phyloP scores from a whole-genome alignment of 495 filamentous ascomycete species.

The Annulohypoxylon moriforme region DNA sequence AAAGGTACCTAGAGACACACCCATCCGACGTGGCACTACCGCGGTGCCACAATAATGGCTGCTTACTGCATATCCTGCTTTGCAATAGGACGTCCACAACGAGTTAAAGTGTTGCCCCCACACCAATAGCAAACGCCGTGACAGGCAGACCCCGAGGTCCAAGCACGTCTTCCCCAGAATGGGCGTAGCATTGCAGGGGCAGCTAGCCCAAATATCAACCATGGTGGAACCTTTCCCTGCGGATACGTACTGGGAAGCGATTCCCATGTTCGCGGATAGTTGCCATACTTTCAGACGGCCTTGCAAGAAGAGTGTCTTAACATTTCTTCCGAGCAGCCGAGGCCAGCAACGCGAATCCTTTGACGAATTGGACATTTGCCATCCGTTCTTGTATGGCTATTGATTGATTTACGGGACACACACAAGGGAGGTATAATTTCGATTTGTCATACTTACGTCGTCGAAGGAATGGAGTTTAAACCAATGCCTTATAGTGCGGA shows the following conservation, averaged over 20 bases:
- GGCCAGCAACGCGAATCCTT: not conserved
- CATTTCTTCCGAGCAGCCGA: constrained; percentile 32
- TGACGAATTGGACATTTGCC: constrained; percentile 26
- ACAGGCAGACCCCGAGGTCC: constrained; percentile 40
- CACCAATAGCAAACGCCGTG: constrained; percentile 43
- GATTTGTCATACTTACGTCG: constrained; percentile 25
- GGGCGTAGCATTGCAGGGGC: constrained; percentile 43
- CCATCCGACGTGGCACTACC: constrained; percentile 34
- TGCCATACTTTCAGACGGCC: constrained; percentile 37
- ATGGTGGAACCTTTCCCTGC: constrained; percentile 22
- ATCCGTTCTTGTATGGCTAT: not conserved
- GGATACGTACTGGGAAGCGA: constrained; percentile 31
- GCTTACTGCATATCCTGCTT: constrained; percentile 44
- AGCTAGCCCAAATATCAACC: constrained; percentile 24
- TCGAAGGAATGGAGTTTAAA: not conserved
- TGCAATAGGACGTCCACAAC: constrained; percentile 34
- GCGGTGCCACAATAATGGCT: constrained; percentile 38
- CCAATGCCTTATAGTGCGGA: constrained; percentile 8
- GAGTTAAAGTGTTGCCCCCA: constrained; percentile 30
- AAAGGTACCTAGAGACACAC: constrained; percentile 12
- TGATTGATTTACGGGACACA: constrained; percentile 27
- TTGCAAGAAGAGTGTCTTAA: constrained; percentile 30
- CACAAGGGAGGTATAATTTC: constrained; percentile 8
- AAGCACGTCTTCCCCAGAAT: constrained; percentile 39
- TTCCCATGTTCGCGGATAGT: constrained; percentile 49